Conservation (phyloP, 2,329 filamentous ascomycete genomes). For the Aspergillus floridensis region DNA sequence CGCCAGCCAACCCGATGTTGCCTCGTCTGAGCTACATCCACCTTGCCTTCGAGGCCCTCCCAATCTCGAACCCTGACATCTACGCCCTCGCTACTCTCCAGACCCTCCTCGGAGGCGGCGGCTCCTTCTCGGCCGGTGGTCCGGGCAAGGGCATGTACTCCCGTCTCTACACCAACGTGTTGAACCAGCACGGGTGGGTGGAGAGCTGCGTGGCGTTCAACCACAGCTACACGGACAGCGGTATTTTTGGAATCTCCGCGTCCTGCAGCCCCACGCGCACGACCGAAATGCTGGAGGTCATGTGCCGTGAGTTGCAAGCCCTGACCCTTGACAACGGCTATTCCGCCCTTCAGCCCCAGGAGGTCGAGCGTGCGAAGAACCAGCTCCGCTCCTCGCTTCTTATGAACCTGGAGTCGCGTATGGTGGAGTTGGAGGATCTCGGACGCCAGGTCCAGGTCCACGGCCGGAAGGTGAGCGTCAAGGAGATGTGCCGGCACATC, state of each 20-base stretch:
- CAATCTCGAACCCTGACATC: constrained; percentile 86
- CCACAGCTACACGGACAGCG: constrained; percentile 93
- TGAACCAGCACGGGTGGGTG: constrained; percentile 97
- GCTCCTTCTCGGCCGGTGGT: constrained; percentile 93
- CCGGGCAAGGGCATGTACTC: constrained; percentile 99
- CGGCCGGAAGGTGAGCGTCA: constrained; percentile 83
- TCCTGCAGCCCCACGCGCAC: constrained; percentile 78
- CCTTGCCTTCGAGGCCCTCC: constrained; percentile 90
- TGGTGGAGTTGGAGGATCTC: constrained; percentile 96
- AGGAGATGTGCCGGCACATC: constrained; percentile 88
- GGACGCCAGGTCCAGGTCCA: constrained; percentile 97
- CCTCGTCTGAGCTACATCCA: constrained; percentile 89
- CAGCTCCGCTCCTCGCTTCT: constrained; percentile 84
- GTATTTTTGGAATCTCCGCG: constrained; percentile 89
- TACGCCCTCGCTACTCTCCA: constrained; percentile 95
- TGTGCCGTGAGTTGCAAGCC: constrained; percentile 82
- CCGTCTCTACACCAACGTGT: constrained; percentile 91
- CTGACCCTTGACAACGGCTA: constrained; percentile 75
- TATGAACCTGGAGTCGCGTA: constrained; percentile 96
- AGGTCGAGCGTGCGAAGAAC: constrained; percentile 94
- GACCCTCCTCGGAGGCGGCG: constrained; percentile 90
- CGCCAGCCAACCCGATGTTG: constrained; percentile 71
- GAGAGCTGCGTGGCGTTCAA: constrained; percentile 96
- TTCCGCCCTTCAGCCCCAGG: constrained; percentile 65
- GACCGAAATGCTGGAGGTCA: constrained; percentile 84